phyloP scores from a whole-genome alignment of 73 alveolate species.

The Paramecium bursaria region DNA sequence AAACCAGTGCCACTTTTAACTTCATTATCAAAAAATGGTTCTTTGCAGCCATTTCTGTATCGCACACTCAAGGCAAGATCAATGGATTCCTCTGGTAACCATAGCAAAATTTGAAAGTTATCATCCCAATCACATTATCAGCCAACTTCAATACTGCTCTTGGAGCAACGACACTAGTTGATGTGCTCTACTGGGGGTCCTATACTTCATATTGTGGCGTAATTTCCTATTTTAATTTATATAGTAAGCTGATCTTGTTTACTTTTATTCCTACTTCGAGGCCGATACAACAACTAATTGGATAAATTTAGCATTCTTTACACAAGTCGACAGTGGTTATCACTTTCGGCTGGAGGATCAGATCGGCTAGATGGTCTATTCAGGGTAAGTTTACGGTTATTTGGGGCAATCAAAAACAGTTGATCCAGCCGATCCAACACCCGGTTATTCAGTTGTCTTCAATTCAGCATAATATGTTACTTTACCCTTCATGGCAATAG shows the following conservation, averaged over 20 bases:
- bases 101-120: not conserved
- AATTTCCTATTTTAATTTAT: not conserved
- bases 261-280: conserved; percentile 30
- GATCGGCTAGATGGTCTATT: not conserved
- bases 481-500: not conserved
- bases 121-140: not conserved
- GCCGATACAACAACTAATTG: conserved; percentile 13
- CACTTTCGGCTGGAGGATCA: conserved; percentile 10
- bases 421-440: conserved; percentile 4
- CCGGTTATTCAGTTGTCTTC: not conserved
- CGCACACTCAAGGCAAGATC: conserved; percentile 5
- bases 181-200: not conserved
- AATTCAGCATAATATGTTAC: not conserved
- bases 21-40: conserved; percentile 18
- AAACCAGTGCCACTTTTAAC: not conserved
- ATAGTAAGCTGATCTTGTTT: conserved; percentile 40
- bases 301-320: conserved; percentile 29
- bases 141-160: conserved; percentile 24
- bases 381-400: not conserved
- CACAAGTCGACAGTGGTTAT: not conserved
- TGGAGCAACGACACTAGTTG: not conserved
- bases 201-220: conserved; percentile 31
- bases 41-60: not conserved
- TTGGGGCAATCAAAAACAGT: conserved; percentile 5
- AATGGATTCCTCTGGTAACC: conserved; percentile 30